These are phyloP conservation scores for Fragaria ananassa DNA, from an alignment of 306 rosid genomes.

Conservation along the genomic window DNA sequence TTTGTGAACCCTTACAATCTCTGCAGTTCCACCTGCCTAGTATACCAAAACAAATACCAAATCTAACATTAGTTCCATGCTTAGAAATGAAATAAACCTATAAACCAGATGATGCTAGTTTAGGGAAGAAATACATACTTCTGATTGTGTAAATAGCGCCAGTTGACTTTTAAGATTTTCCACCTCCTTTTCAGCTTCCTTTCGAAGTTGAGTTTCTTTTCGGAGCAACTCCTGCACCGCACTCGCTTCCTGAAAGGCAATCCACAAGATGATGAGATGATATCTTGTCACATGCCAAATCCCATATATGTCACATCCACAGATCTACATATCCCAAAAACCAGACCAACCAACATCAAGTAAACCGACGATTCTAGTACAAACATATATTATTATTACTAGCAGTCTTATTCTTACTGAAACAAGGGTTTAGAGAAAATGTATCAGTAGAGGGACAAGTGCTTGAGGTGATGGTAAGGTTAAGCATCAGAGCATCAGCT, in stretches of 20 bases:
- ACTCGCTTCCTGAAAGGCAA: slow-evolving; percentile 38
- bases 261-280: background rate
- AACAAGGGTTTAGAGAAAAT: background rate
- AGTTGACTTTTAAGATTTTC: slow-evolving; percentile 49
- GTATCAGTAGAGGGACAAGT: background rate
- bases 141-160: slow-evolving; percentile 37
- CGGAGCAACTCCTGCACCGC: slow-evolving; percentile 62
- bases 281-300: background rate
- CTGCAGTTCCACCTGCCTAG: slow-evolving; percentile 68
- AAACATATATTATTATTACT: background rate
- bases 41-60: slow-evolving; percentile 29
- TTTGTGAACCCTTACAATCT: slow-evolving; percentile 53
- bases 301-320: background rate
- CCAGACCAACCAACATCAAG: background rate
- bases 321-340: background rate
- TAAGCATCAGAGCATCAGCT: background rate
- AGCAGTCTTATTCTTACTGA: background rate
- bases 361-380: background rate
- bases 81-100: slow-evolving; percentile 6
- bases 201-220: slow-evolving; percentile 57
- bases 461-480: background rate
- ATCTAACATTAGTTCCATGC: slow-evolving; percentile 29
- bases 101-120: slow-evolving; percentile 5
- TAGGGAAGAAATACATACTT: slow-evolving; percentile 43
- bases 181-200: slow-evolving; percentile 74